phyloP scores from a whole-genome alignment of 2,329 filamentous ascomycete genomes.

The Pestalotiopsis sp. region DNA sequence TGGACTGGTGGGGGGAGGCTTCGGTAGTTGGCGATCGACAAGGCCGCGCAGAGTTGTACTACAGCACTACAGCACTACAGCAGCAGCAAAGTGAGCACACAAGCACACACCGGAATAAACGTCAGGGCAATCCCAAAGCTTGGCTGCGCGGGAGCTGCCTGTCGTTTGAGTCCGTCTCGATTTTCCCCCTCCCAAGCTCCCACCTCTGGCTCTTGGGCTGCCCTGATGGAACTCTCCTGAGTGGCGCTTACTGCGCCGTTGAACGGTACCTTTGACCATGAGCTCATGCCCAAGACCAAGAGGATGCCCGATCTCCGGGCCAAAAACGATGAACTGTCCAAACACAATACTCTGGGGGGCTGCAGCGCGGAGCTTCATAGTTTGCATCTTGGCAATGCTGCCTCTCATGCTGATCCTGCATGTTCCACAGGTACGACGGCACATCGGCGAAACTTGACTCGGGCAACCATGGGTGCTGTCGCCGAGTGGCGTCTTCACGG shows the following conservation, averaged over 20 bases:
- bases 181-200: background rate
- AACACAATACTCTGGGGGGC: background rate
- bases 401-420: background rate
- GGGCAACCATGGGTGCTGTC: background rate
- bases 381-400: background rate
- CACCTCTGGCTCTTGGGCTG: background rate
- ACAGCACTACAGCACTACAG: background rate
- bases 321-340: background rate
- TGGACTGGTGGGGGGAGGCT: background rate
- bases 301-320: background rate
- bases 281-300: background rate
- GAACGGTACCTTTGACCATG: conserved; percentile 3
- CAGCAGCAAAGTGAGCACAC: no score
- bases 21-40: conserved; percentile 11
- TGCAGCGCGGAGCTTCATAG: background rate
- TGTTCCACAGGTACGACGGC: background rate
- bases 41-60: background rate
- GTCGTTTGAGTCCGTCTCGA: background rate
- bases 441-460: conserved; percentile 3
- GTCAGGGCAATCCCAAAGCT: background rate
- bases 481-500: background rate
- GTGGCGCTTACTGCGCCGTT: background rate
- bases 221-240: background rate
- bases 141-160: conserved; percentile 2
- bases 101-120: background rate